Base-by-base conservation (phyloP, 768 basidiomycete genomes). In the Termitomyces sp. region DNA sequence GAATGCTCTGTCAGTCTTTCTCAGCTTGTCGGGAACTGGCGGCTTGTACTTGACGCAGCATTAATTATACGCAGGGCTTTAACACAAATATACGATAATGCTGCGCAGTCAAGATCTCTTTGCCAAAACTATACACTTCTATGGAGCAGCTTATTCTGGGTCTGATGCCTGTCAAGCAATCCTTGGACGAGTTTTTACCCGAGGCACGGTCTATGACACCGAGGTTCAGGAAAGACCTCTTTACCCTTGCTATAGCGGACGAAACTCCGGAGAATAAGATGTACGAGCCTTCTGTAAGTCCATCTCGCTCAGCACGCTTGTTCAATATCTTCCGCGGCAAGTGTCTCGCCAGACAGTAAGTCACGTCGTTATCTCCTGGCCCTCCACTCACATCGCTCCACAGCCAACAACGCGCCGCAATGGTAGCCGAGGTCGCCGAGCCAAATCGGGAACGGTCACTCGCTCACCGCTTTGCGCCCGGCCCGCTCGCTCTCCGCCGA, bases 331-430 rank as follows among this genome's bases (percentile, higher is more conserved):
- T n/a, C 6, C 39, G 39, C 5, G 53, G 53, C 7, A 54, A 54
- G 8, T 54, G 53, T 73, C 67, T 88, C 46, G 80, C 82, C n/a
- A 71, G 87, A 65, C 78, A 83, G 88, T 90, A 68, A 66, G 84
- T 82, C n/a, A 0, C 2, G 29, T 43, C 48, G 9, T 27, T 56
- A 43, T 53, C 27, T 29, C 48, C 14, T 39, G 34, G 44, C 60
- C 27, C 43, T n/a, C 18, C 46, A 34, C 53, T 54, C 13, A 59
- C 56, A 44, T 48, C 60, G 8, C 26, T 36, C 2, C n/a, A n/a
- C 50, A 87, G 86, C 64, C 79, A 85, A 65, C 76, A 82, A 44
- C 77, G 82, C 5, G 76, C 76, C 4, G 80, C 83, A 57, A 85
- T 83, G 63, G 77, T 79, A 0, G 78, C 77, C 16, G 81, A 83